Base-by-base conservation (phyloP, 164 flowering plant species). In the Malania oleifera region DNA sequence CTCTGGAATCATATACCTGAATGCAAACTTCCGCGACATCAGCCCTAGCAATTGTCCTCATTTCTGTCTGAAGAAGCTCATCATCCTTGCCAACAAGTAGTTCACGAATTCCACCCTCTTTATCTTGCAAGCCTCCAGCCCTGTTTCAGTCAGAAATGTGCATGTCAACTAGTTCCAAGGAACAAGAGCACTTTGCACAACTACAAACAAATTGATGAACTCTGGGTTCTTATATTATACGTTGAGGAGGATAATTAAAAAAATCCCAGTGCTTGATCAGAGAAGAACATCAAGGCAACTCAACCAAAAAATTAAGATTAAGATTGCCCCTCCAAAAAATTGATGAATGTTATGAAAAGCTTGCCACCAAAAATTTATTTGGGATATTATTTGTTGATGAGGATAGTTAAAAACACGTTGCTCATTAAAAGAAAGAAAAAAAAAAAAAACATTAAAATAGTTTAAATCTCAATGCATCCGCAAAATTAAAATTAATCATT, bases 21-120 rank as follows among this genome's bases (percentile, higher is more conserved):
- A 93, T 69, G 78, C 96, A 88, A 60, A 85, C 97, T 85, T 93
- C 99, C 7, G 99, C 99, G 40, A 93, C 97, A 75, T 93, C 99
- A 55, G 86, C 80, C 70, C 99, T 78, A 3, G 96, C 59, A 51
- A 93, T 77, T 15, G 83, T 80, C 70, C 67, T 83, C 25, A 84
- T 86, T 11, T 82, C 89, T 22, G 88, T 80, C 66, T 84, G 55
- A 59, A 90, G 95, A 75, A 93, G 92, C 68, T 90, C 97, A 64
- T 93, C 99, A 66, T 93, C 96, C 64, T 93, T 93, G 19, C 99
- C 99, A 20, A 86, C 78, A 61, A 93, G 67, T 49, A 93, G 64
- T 73, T 90, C 96, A n/a, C 97, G 73, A 23, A 81, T 18, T 15
- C 97, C 97, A 17, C 99, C 97, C 46, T 89, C 96, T 72, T 86